Evolutionary conservation across 495 filamentous ascomycete species (phyloP).

Genomic region (Tuber brumale): DNA sequence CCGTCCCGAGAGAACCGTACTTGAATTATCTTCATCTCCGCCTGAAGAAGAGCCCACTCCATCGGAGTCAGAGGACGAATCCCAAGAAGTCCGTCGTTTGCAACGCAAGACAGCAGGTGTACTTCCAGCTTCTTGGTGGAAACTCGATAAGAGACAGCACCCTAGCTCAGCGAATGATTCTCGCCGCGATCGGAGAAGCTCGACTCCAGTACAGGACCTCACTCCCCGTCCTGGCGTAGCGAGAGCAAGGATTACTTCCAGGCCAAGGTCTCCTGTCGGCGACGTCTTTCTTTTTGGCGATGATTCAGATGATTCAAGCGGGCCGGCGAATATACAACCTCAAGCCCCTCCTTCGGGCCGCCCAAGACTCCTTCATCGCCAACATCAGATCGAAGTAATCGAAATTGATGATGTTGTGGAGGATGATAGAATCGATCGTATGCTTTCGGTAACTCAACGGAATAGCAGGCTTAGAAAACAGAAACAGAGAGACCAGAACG

Average conservation of each 20-base stretch:
- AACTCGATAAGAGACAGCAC: constrained; percentile 55
- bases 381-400: constrained; percentile 28
- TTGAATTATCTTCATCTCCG: constrained; percentile 18
- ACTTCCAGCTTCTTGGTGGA: constrained; percentile 83
- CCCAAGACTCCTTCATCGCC: not conserved
- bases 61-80: constrained; percentile 43
- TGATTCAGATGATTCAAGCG: constrained; percentile 46
- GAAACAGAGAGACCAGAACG: constrained; percentile 42
- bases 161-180: constrained; percentile 41
- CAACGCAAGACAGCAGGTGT: constrained; percentile 66
- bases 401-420: constrained; percentile 47
- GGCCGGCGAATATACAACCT: constrained; percentile 20
- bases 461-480: constrained; percentile 1
- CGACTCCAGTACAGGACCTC: constrained; percentile 40
- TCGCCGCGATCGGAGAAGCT: constrained; percentile 43
- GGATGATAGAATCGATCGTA: constrained; percentile 52
- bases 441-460: constrained; percentile 44
- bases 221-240: constrained; percentile 54
- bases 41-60: constrained; percentile 10
- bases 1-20: constrained; percentile 8
- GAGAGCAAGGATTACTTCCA: constrained; percentile 36
- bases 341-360: not conserved
- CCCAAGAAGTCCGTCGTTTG: constrained; percentile 46
- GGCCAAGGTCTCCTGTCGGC: constrained; percentile 31
- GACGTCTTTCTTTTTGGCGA: constrained; percentile 45